Evolutionary conservation across 805 yeast genomes (phyloP), one percentile per base, ranked within the genome.

Genomic region (Yarrowia sp.): DNA sequence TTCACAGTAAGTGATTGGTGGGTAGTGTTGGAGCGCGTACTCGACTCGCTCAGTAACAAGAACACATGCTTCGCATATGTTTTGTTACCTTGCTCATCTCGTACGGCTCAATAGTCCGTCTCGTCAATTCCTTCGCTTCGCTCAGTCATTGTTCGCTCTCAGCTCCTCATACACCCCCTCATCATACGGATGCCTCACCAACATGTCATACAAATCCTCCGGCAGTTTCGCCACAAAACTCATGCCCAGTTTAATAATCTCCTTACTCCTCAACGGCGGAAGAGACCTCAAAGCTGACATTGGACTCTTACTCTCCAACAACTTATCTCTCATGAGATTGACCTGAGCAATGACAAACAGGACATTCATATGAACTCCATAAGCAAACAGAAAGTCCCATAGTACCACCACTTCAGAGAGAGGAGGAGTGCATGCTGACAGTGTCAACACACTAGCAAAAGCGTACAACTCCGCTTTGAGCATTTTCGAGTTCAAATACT

Each of bases 321-420:
- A 76, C 35, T 80, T 76, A 9, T 85, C 81, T 65, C 97, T 78
- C 66, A 88, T 86, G 45, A 87, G 78, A 4, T 89, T 85, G 22
- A 92, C 76, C 73, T 90, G 96, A 1, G 97, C 93, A 8, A 91
- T 90, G 2, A 92, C 84, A 69, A 91, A 88, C 42, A 92, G 78
- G 33, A 92, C 83, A 75, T 92, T 92, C 86, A 91, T 82, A 71
- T 92, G 97, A 17, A 89, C 84, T 0, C 98, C 98, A 71, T 90
- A 92, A 3, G 97, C 96, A 75, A 92, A 88, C 70, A 91, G 76
- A 69, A 92, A 89, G 74, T 92, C 98, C 98, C 98, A 92, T 15
- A 92, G 79, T 66, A 85, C 83, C 42, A 92, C 75, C 1, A 89
- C 89, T 68, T 92, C 90, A 36, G 79, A 77, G 50, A 92, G 77